Conservation (phyloP, 2,329 filamentous ascomycete genomes). For the Cladosporium sp. region DNA sequence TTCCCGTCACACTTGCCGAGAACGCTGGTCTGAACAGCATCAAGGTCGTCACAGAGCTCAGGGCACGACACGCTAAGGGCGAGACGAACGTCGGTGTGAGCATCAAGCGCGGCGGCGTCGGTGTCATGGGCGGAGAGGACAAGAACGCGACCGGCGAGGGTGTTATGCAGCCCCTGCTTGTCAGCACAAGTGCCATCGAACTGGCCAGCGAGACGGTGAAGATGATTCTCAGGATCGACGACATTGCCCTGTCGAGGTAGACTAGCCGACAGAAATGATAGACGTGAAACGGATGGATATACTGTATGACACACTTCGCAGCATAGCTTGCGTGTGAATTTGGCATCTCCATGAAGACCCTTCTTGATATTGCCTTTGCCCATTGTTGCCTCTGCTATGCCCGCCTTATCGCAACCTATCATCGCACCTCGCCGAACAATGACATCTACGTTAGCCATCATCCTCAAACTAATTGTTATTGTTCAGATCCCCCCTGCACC, state of each 20-base stretch:
- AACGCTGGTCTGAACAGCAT: constrained; percentile 98
- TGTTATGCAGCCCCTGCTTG: constrained; percentile 90
- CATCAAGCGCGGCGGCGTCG: constrained; percentile 96
- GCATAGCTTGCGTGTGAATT: neutral
- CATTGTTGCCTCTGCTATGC: neutral
- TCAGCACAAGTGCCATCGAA: constrained; percentile 97
- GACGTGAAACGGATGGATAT: constrained; percentile 16
- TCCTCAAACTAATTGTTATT: neutral
- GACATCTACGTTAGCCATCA: neutral
- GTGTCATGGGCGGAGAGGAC: constrained; percentile 76
- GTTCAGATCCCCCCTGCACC: neutral
- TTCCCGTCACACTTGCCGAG: constrained; percentile 94
- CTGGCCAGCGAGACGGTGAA: constrained; percentile 97
- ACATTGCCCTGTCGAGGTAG: constrained; percentile 56
- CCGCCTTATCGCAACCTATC: constrained; percentile 8
- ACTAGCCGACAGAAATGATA: constrained; percentile 17
- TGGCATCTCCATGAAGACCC: neutral
- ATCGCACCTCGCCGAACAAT: constrained; percentile 1
- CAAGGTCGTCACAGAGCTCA: constrained; percentile 94
- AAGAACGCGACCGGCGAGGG: constrained; percentile 47
- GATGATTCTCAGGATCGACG: constrained; percentile 76
- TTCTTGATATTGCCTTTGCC: neutral
- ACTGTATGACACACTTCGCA: constrained; percentile 19
- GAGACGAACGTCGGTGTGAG: constrained; percentile 96
- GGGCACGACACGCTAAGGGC: constrained; percentile 90